These are phyloP conservation scores for Trichoderma citrinoviride DNA, from an alignment of 2,329 filamentous ascomycete genomes.

Conservation along the genomic window DNA sequence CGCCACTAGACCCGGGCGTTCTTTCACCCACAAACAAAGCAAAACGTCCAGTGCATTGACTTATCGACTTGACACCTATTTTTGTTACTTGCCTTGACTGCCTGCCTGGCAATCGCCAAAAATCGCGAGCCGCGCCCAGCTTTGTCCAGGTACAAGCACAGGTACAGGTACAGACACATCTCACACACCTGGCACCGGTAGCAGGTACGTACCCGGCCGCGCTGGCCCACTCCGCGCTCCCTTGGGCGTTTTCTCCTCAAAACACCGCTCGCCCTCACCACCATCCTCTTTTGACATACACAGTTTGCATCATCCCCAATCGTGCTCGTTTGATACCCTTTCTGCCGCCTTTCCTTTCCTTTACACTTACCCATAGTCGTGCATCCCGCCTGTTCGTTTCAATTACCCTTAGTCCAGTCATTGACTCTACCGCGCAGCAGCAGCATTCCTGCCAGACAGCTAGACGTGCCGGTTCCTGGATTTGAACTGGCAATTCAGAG, in stretches of 20 bases:
- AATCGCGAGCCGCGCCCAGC: constrained; percentile 33
- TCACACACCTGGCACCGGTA: too few relatives aligned
- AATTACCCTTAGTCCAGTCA: constrained; percentile 31
- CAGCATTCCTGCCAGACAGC: constrained; percentile 38
- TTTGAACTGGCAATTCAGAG: constrained; percentile 36
- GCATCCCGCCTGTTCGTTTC: constrained; percentile 28
- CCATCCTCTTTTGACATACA: constrained; percentile 35
- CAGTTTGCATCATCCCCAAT: constrained; percentile 33
- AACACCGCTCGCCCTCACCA: constrained; percentile 39
- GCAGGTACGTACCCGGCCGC: constrained; percentile 35
- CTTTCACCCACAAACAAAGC: background rate
- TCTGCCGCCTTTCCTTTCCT: constrained; percentile 27
- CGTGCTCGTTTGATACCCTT: constrained; percentile 27
- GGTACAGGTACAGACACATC: too few relatives aligned
- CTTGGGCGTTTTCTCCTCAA: constrained; percentile 33
- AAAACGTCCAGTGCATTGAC: background rate
- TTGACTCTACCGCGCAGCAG: constrained; percentile 31
- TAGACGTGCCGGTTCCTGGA: constrained; percentile 34
- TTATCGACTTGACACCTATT: background rate
- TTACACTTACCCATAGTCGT: constrained; percentile 18
- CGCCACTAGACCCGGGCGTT: background rate
- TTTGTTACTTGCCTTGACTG: background rate
- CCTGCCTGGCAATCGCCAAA: constrained; percentile 34
- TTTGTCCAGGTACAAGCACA: constrained; percentile 11
- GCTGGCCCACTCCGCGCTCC: constrained; percentile 33